Evolutionary conservation across 2,329 filamentous ascomycete species (phyloP).

Genomic region (Tolypocladium ophioglossoides): DNA sequence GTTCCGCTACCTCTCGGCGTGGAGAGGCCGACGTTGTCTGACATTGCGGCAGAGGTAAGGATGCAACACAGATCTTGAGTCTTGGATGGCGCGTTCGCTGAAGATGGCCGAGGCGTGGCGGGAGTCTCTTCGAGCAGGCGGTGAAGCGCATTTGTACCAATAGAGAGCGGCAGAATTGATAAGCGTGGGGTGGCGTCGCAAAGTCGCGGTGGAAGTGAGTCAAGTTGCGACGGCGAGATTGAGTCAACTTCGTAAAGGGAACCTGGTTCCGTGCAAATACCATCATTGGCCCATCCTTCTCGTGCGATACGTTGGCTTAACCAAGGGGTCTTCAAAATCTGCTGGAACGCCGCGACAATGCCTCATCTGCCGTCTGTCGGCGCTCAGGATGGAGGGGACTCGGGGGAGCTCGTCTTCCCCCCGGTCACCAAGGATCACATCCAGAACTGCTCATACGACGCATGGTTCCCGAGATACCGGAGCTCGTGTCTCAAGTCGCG

Average conservation of each 20-base stretch:
- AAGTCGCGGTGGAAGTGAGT: background rate
- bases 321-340: background rate
- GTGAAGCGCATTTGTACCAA: constrained; percentile 7
- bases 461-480: constrained; percentile 82
- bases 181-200: constrained; percentile 10
- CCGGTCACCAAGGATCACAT: constrained; percentile 81
- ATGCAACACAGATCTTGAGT: background rate
- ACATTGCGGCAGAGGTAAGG: constrained; percentile 46
- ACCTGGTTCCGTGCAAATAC: background rate
- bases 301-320: background rate
- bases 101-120: too few relatives aligned
- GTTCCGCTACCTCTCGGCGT: constrained; percentile 93
- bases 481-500: constrained; percentile 74
- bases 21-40: constrained; percentile 90
- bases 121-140: constrained; percentile 11
- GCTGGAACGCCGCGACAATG: constrained; percentile 13
- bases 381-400: constrained; percentile 6
- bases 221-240: background rate
- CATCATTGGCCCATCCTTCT: background rate
- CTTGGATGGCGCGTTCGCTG: background rate
- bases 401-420: constrained; percentile 54
- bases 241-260: background rate
- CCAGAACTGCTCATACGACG: constrained; percentile 86
- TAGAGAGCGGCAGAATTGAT: constrained; percentile 15
- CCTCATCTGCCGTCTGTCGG: constrained; percentile 19